Base-by-base conservation (phyloP, 495 filamentous ascomycete species). In the Beverwykella pulmonaria region DNA sequence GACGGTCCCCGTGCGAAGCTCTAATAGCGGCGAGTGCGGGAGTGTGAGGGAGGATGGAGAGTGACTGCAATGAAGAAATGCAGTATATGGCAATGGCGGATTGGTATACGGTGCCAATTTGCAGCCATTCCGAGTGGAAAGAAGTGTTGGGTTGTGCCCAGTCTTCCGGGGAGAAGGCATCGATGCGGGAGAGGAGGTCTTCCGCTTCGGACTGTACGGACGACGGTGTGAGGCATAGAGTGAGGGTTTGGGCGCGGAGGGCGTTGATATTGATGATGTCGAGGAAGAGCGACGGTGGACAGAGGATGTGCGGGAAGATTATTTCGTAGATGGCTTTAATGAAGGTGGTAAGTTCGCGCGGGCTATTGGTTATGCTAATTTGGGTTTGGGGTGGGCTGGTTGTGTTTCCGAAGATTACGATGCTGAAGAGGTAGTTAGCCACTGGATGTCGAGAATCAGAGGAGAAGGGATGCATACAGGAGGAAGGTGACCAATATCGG, bases 291-390 rank as follows among this genome's bases (percentile, higher is more conserved):
- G 29, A 1, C 17, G 36, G 55, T 14, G 63, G 55, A 20, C 55
- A 60, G 6, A 67, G 49, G 14, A 32, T 7, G 48, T 60, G 22
- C 0, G 63, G 55, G 30, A 67, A 67, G 9, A 67, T 34, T 2
- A 19, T 19, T 1, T 32, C 19, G 26, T 55, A 67, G 1, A 60
- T 27, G 4, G 53, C 48, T 26, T 7, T 47, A 14, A 67, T 36
- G 54, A 53, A 22, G 22, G 4, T 1, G 29, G 53, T 7, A n/a
- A 67, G 56, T 27, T 17, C 2, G 48, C 10, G 5, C n/a, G 34
- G 9, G 53, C 12, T 14, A 44, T 44, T 20, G 52, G 50, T 27
- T 27, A 34, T 2, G 23, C 41, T 30, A 8, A 65, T 48, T 15
- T 12, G 2, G 29, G 23, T 1, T 12, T 25, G 1, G 32, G 15